phyloP scores from a whole-genome alignment of 495 filamentous ascomycete species.

The Cairneyella variabilis region DNA sequence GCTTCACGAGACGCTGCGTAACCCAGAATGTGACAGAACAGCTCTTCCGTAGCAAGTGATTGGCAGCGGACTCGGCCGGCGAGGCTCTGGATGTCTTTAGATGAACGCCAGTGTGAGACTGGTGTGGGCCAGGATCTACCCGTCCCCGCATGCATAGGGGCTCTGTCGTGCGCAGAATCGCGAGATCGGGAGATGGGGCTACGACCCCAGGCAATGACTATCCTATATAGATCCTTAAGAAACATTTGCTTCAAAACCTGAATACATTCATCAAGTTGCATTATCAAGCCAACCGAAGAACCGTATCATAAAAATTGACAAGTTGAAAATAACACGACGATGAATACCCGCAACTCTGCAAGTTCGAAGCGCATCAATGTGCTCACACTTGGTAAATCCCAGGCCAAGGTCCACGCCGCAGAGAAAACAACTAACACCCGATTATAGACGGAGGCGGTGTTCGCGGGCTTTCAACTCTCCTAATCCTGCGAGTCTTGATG shows the following conservation, averaged over 20 bases:
- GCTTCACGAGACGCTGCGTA: too few species aligned
- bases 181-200: background rate
- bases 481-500: slow-evolving; percentile 48
- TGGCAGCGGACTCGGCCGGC: slow-evolving; percentile 4
- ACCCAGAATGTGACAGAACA: too few species aligned
- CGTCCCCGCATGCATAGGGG: slow-evolving; percentile 5
- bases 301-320: slow-evolving; percentile 1
- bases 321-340: slow-evolving; percentile 2
- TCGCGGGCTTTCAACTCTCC: slow-evolving; percentile 48
- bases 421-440: slow-evolving; percentile 25
- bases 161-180: too few species aligned
- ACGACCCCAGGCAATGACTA: background rate
- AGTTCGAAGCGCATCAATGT: slow-evolving; percentile 15
- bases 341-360: slow-evolving; percentile 2
- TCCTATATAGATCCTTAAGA: slow-evolving; percentile 1
- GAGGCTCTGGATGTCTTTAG: background rate
- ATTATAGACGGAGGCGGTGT: slow-evolving; percentile 53
- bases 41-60: too few species aligned
- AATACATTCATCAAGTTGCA: background rate
- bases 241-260: background rate
- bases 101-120: slow-evolving; percentile 6
- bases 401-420: slow-evolving; percentile 1
- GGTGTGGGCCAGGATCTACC: slow-evolving; percentile 2
- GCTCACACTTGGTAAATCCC: slow-evolving; percentile 11
- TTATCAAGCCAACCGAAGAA: slow-evolving; percentile 1